Percentiles rank a stretch among this genome's conserved stretches.
Evolutionary conservation across 345 rosid species (phyloP).

Genomic region (Lepidium aucheri): DNA sequence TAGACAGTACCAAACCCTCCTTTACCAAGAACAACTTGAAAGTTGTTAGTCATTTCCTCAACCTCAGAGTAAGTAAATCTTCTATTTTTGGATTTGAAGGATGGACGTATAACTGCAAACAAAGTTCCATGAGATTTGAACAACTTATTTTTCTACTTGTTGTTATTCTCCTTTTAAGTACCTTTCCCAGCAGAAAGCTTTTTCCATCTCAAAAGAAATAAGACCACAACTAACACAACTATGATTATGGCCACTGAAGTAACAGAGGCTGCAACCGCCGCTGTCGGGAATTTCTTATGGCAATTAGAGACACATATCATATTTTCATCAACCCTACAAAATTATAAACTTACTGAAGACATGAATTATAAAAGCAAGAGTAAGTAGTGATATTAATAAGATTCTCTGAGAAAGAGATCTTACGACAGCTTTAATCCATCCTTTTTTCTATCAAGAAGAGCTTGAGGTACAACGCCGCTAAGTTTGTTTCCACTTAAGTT

Average conservation of each 20-base stretch:
- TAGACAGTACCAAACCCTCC: conserved; percentile 42
- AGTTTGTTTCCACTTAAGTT: conserved; percentile 30
- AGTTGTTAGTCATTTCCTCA: conserved; percentile 21
- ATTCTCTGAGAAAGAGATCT: not conserved
- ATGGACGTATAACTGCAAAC: not conserved
- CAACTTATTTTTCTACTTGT: not conserved
- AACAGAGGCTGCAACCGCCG: conserved; percentile 17
- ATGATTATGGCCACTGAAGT: not conserved
- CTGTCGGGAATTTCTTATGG: conserved; percentile 4
- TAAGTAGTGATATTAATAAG: not conserved
- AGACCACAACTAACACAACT: not conserved
- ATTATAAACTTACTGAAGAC: not conserved
- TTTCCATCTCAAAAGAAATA: not conserved
- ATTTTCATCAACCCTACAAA: conserved; percentile 32
- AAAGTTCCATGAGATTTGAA: not conserved
- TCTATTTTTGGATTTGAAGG: conserved; percentile 4
- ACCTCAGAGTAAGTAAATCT: conserved; percentile 18
- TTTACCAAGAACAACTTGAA: conserved; percentile 23
- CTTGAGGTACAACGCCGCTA: conserved; percentile 30
- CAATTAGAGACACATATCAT: conserved; percentile 15
- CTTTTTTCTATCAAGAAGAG: conserved; percentile 21
- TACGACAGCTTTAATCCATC: conserved; percentile 28
- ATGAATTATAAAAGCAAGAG: not conserved
- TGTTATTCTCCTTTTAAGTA: not conserved
- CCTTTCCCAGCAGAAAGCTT: not conserved